Percentiles rank a stretch among this genome's conserved stretches.
These are phyloP conservation scores for Auricularia auricula-judae DNA, from an alignment of 768 basidiomycete species.

Conservation along the genomic window DNA sequence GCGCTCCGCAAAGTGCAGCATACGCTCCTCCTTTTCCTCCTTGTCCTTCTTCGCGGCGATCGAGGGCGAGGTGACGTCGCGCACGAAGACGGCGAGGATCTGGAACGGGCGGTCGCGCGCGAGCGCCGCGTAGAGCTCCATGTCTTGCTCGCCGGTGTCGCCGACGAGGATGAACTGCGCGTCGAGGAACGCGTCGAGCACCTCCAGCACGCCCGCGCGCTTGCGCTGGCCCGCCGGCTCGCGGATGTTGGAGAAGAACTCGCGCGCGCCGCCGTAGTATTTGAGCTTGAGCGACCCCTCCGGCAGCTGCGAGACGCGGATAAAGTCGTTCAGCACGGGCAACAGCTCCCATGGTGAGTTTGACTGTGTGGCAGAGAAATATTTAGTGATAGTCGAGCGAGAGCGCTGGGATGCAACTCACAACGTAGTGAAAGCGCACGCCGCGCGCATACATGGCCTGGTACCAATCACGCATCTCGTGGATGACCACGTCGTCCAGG, in stretches of 20 bases:
- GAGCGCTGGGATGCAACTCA: slow-evolving; percentile 28
- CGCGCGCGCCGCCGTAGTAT: slow-evolving; percentile 68
- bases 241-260: slow-evolving; percentile 72
- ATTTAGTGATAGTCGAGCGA: neutral
- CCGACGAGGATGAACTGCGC: slow-evolving; percentile 79
- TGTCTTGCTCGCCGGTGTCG: slow-evolving; percentile 89
- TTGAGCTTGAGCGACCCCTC: slow-evolving; percentile 69
- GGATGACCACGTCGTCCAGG: slow-evolving; percentile 64
- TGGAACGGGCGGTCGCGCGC: slow-evolving; percentile 48
- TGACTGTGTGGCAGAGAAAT: slow-evolving; percentile 34
- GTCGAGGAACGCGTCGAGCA: slow-evolving; percentile 62
- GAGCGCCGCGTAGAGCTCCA: slow-evolving; percentile 77
- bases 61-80: slow-evolving; percentile 45
- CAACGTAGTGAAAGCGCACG: slow-evolving; percentile 81
- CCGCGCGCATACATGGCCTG: slow-evolving; percentile 56
- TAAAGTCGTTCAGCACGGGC: slow-evolving; percentile 67
- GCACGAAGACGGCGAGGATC: slow-evolving; percentile 71
- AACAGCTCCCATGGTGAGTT: slow-evolving; percentile 83
- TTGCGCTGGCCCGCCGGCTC: slow-evolving; percentile 78
- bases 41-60: neutral
- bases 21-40: neutral
- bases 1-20: slow-evolving; percentile 39
- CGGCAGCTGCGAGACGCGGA: slow-evolving; percentile 59
- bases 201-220: slow-evolving; percentile 62
- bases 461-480: slow-evolving; percentile 82